Evolutionary conservation across 257 asterid genomes (phyloP).

Genomic region (Scutellaria barbata): DNA sequence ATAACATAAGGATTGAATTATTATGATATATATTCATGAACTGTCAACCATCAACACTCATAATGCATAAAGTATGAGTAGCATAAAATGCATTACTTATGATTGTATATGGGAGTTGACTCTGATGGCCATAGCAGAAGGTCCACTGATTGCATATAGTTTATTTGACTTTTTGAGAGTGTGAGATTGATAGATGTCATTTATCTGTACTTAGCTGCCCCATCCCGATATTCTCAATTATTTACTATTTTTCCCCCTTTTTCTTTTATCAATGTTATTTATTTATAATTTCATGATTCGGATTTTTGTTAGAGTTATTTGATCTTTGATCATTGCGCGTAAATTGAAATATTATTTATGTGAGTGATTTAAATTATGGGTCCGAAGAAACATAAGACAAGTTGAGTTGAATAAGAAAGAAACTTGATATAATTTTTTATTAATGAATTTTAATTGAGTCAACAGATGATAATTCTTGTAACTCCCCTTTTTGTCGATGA

Average conservation of each 20-base stretch:
- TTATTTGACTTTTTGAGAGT: conserved; percentile 33
- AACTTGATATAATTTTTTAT: too few species aligned
- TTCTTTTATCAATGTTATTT: neutral
- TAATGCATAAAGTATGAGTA: conserved; percentile 25
- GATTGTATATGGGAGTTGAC: conserved; percentile 35
- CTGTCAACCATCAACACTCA: conserved; percentile 29
- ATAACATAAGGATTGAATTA: conserved; percentile 31
- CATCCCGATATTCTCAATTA: neutral
- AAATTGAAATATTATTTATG: neutral
- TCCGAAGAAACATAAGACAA: too few species aligned
- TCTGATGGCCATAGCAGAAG: conserved; percentile 19
- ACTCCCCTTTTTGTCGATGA: conserved; percentile 26
- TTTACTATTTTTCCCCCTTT: neutral
- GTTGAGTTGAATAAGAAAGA: neutral
- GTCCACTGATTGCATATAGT: conserved; percentile 35
- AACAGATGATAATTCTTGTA: neutral
- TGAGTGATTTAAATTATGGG: too few species aligned
- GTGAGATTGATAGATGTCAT: conserved; percentile 3
- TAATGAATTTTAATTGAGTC: too few species aligned
- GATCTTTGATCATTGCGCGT: too few species aligned
- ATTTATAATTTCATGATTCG: neutral
- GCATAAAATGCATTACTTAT: conserved; percentile 34
- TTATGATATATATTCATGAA: conserved; percentile 10
- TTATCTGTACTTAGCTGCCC: conserved; percentile 22
- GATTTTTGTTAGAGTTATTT: neutral